These are phyloP conservation scores for Orbilia oligospora DNA, from an alignment of 2,329 filamentous ascomycete genomes.

Conservation along the genomic window DNA sequence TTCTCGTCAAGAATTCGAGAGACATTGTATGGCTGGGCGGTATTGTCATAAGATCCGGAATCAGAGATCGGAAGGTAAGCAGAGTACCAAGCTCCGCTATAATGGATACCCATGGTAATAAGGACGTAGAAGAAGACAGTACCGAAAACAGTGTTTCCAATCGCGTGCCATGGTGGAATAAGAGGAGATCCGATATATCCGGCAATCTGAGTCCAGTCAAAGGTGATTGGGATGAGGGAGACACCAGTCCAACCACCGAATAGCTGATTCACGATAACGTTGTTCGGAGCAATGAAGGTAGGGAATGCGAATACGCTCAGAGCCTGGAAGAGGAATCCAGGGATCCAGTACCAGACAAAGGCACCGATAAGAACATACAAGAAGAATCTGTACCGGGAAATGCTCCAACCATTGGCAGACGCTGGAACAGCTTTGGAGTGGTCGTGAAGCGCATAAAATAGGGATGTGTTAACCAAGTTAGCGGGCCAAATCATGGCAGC, in stretches of 20 bases:
- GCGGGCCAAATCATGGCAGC: slow-evolving; percentile 68
- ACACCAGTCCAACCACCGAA: slow-evolving; percentile 79
- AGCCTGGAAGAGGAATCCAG: slow-evolving; percentile 78
- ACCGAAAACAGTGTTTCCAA: slow-evolving; percentile 79
- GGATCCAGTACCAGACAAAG: slow-evolving; percentile 79
- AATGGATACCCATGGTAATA: slow-evolving; percentile 75
- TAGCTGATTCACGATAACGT: slow-evolving; percentile 78
- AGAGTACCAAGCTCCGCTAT: slow-evolving; percentile 76
- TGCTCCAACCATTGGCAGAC: slow-evolving; percentile 74
- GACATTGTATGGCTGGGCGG: slow-evolving; percentile 76
- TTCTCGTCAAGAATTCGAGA: slow-evolving; percentile 74
- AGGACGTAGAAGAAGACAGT: slow-evolving; percentile 77
- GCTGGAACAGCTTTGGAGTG: slow-evolving; percentile 72
- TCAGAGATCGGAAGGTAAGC: slow-evolving; percentile 79
- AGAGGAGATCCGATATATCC: slow-evolving; percentile 78
- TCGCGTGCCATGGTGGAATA: slow-evolving; percentile 80
- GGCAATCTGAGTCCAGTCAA: slow-evolving; percentile 82
- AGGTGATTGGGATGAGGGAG: slow-evolving; percentile 79
- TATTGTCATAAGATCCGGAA: slow-evolving; percentile 80
- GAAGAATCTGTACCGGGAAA: slow-evolving; percentile 78
- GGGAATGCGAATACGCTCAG: slow-evolving; percentile 79
- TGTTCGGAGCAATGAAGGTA: slow-evolving; percentile 80
- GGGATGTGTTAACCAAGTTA: slow-evolving; percentile 76
- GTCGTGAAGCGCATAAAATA: slow-evolving; percentile 82
- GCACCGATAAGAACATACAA: slow-evolving; percentile 72